Evolutionary conservation across 108 stramenopile species (phyloP).

Genomic region (Skeletonema menzelii): DNA sequence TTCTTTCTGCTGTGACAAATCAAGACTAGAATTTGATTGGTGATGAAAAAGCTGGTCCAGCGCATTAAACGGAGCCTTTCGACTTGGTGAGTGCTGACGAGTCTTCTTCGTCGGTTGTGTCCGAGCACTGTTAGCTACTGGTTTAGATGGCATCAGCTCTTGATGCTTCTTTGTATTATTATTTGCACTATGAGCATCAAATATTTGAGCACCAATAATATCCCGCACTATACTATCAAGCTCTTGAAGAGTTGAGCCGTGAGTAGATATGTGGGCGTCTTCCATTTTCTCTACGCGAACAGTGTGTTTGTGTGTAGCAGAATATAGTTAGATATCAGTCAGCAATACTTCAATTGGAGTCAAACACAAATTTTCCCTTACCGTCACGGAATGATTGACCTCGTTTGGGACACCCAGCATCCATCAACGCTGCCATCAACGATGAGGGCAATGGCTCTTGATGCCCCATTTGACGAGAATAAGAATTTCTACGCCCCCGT

Average conservation of each 20-base stretch:
- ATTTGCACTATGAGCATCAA: slow-evolving; percentile 6
- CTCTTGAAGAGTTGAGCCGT: slow-evolving; percentile 9
- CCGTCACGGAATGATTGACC: slow-evolving; percentile 21
- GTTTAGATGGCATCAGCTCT: not conserved
- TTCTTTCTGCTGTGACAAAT: slow-evolving; percentile 7
- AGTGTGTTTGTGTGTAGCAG: not conserved
- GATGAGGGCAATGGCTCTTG: not conserved
- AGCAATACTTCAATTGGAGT: not conserved
- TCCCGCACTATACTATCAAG: slow-evolving; percentile 26
- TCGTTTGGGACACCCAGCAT: not conserved
- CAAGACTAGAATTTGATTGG: not conserved
- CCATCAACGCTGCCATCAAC: slow-evolving; percentile 3
- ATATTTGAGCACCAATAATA: slow-evolving; percentile 26
- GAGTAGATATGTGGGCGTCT: slow-evolving; percentile 1
- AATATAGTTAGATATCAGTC: not conserved
- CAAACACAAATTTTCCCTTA: slow-evolving; percentile 6
- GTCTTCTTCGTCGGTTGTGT: slow-evolving; percentile 27
- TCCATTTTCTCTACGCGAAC: slow-evolving; percentile 39
- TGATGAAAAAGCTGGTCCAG: slow-evolving; percentile 12
- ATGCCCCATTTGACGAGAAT: not conserved
- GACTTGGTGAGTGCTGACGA: slow-evolving; percentile 5
- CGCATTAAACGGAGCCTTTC: slow-evolving; percentile 16
- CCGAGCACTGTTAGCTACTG: slow-evolving; percentile 3
- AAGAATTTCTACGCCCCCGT: not conserved
- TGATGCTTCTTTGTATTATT: not conserved